Percentiles rank a stretch among this genome's conserved stretches.
phyloP scores from a whole-genome alignment of 1,284 basidiomycete genomes.

The Sphagnurus paluster region DNA sequence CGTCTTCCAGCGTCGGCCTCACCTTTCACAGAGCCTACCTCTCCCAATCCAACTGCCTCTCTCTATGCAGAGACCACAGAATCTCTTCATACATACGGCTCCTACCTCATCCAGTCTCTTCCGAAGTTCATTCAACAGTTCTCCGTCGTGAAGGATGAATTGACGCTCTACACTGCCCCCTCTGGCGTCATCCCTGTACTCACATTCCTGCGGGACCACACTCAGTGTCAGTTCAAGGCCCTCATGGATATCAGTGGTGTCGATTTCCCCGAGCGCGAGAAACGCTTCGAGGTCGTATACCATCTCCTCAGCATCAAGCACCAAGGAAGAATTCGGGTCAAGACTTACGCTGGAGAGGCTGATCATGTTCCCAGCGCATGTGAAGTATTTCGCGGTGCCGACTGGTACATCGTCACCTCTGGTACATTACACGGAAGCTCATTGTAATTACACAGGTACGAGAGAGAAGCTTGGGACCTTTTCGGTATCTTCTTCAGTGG shows the following conservation, averaged over 20 bases:
- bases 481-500: constrained; percentile 96
- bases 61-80: constrained; percentile 72
- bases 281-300: constrained; percentile 98
- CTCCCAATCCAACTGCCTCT: constrained; percentile 78
- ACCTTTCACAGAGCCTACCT: constrained; percentile 86
- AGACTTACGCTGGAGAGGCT: constrained; percentile 97
- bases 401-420: constrained; percentile 72
- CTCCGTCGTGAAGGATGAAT: constrained; percentile 97
- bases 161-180: constrained; percentile 88
- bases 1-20: constrained; percentile 56
- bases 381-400: constrained; percentile 85
- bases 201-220: constrained; percentile 95
- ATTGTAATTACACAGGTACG: constrained; percentile 64
- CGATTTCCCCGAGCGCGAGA: constrained; percentile 91
- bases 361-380: constrained; percentile 88
- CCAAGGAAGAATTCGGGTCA: constrained; percentile 87
- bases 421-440: neutral
- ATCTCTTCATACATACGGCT: constrained; percentile 85
- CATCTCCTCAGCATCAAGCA: constrained; percentile 85
- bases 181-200: constrained; percentile 83
- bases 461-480: constrained; percentile 98
- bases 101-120: constrained; percentile 87
- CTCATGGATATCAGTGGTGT: constrained; percentile 95
- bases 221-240: constrained; percentile 93
- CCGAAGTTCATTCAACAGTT: constrained; percentile 97